These are phyloP conservation scores for Apiospora pterosperma DNA, from an alignment of 2,329 filamentous ascomycete genomes.

Conservation along the genomic window DNA sequence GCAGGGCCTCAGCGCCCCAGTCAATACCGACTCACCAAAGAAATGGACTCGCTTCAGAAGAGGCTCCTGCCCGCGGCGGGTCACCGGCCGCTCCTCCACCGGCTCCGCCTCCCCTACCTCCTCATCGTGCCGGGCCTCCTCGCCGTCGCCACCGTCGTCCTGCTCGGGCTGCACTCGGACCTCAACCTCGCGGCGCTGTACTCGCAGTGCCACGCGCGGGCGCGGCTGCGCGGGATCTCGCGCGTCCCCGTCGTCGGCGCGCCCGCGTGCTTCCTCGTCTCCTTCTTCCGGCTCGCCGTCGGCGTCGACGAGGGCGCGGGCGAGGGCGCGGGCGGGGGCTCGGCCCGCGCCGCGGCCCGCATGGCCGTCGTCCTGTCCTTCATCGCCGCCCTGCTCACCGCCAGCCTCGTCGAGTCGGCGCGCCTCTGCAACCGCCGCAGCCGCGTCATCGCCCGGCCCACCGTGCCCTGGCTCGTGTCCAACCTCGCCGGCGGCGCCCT, in stretches of 20 bases:
- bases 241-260: slow-evolving; percentile 43
- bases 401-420: slow-evolving; percentile 47
- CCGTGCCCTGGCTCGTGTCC: slow-evolving; percentile 42
- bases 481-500: slow-evolving; percentile 46
- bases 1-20: too few species aligned
- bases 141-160: slow-evolving; percentile 36
- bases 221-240: slow-evolving; percentile 41
- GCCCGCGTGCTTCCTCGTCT: slow-evolving; percentile 46
- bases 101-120: slow-evolving; percentile 49
- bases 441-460: slow-evolving; percentile 30
- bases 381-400: slow-evolving; percentile 44
- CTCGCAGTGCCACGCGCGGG: slow-evolving; percentile 49
- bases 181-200: slow-evolving; percentile 46
- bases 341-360: slow-evolving; percentile 35
- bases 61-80: slow-evolving; percentile 9
- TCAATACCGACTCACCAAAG: background rate
- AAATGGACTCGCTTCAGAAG: background rate
- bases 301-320: background rate
- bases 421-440: slow-evolving; percentile 33
- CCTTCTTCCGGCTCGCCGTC: slow-evolving; percentile 43
- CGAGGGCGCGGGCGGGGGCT: too few species aligned
- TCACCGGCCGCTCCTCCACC: slow-evolving; percentile 44
- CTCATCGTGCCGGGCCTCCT: slow-evolving; percentile 48
- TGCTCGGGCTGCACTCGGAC: slow-evolving; percentile 44
- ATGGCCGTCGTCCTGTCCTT: slow-evolving; percentile 42